Percentiles rank a stretch among this genome's conserved stretches.
Evolutionary conservation across 2,329 filamentous ascomycete species (phyloP).

Genomic region (Sporothrix curviconia): DNA sequence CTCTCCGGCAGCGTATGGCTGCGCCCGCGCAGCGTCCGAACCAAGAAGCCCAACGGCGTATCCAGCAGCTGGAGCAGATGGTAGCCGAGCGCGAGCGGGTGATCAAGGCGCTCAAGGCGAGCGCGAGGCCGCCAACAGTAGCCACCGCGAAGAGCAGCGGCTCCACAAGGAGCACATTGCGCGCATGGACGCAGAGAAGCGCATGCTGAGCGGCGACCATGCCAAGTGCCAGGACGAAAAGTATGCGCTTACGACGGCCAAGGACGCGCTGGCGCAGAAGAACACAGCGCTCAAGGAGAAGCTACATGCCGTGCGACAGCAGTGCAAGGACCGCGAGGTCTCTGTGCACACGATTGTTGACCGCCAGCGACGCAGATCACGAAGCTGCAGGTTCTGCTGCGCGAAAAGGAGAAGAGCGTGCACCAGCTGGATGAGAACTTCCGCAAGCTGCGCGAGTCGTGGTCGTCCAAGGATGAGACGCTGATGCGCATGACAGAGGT

Average conservation of each 20-base stretch:
- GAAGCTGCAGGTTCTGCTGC: conserved; percentile 16
- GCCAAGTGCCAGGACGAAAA: conserved; percentile 18
- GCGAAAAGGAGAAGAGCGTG: conserved; percentile 18
- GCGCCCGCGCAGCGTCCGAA: not conserved
- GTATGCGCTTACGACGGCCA: conserved; percentile 11
- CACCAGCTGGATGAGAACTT: conserved; percentile 21
- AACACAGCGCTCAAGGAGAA: conserved; percentile 12
- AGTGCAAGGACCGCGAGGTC: conserved; percentile 14
- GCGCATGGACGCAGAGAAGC: conserved; percentile 19
- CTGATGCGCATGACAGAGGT: conserved; percentile 18
- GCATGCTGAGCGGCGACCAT: conserved; percentile 20
- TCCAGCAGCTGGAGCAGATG: conserved; percentile 20
- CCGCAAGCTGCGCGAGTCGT: conserved; percentile 19
- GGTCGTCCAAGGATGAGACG: conserved; percentile 19
- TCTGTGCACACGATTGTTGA: conserved; percentile 13
- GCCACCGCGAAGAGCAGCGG: conserved; percentile 18
- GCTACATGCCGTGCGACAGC: conserved; percentile 12
- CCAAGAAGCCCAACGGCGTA: conserved; percentile 17
- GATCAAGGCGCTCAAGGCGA: conserved; percentile 20
- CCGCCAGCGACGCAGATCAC: conserved; percentile 17
- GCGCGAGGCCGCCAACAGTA: conserved; percentile 17
- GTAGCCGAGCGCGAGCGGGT: conserved; percentile 20
- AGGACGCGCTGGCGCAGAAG: conserved; percentile 11
- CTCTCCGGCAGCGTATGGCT: conserved; percentile 11
- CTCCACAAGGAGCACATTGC: conserved; percentile 19